Conservation (phyloP, 2,329 filamentous ascomycete genomes). For the Colletotrichum sp. region DNA sequence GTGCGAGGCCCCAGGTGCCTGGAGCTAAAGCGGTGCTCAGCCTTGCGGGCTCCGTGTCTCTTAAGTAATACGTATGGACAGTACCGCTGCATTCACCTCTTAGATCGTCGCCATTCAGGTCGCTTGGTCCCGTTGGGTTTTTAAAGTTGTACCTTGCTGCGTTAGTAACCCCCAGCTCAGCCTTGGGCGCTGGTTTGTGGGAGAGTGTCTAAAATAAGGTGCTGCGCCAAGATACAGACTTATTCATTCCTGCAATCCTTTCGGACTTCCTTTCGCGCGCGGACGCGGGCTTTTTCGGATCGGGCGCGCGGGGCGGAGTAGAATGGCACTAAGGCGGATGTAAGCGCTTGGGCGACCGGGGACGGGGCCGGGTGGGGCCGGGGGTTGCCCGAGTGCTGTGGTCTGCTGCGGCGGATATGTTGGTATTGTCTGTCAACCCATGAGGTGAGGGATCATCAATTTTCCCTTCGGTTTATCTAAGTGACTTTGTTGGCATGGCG, state of each 20-base stretch:
- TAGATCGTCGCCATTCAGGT: background rate
- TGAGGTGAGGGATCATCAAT: background rate
- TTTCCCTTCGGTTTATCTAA: rapidly evolving
- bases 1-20: background rate
- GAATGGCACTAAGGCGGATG: background rate
- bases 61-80: background rate
- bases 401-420: rapidly evolving
- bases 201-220: background rate
- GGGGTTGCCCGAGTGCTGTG: background rate
- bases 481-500: background rate
- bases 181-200: background rate
- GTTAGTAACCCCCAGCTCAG: background rate
- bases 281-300: background rate
- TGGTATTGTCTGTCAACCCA: background rate
- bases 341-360: background rate
- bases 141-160: background rate
- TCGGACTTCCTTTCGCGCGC: background rate
- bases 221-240: background rate
- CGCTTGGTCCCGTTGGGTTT: background rate
- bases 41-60: background rate
- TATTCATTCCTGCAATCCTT: background rate
- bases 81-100: background rate
- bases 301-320: background rate
- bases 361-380: background rate
- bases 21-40: background rate